These are phyloP conservation scores for Syzygium grande DNA, from an alignment of 345 rosid species.

Conservation along the genomic window DNA sequence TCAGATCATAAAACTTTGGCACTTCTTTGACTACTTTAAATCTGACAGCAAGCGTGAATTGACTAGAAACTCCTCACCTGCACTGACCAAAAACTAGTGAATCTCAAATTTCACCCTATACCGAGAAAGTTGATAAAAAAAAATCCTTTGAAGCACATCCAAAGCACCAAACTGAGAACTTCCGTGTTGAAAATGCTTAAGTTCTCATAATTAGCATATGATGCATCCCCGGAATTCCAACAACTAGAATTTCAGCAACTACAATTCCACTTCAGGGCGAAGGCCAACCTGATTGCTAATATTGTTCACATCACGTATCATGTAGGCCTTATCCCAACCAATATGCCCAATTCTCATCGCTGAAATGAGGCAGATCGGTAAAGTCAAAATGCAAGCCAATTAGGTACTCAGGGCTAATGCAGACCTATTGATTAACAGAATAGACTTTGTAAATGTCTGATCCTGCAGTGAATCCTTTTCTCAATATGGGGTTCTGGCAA, in stretches of 20 bases:
- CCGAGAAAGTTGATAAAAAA: not conserved
- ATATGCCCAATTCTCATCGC: not conserved
- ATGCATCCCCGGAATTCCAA: not conserved
- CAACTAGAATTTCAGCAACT: not conserved
- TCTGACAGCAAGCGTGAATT: not conserved
- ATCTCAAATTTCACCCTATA: not conserved
- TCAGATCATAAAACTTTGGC: not conserved
- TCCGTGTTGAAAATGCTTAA: not conserved
- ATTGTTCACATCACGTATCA: not conserved
- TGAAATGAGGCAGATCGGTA: not conserved
- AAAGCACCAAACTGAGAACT: not conserved
- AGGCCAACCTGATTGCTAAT: not conserved
- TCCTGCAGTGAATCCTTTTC: not conserved
- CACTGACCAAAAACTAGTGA: not conserved
- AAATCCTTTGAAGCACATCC: not conserved
- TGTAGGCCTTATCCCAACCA: not conserved
- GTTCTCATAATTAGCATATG: not conserved
- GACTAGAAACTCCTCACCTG: not conserved
- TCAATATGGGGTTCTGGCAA: not conserved
- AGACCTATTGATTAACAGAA: not conserved
- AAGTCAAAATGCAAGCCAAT: not conserved
- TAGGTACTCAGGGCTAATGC: not conserved
- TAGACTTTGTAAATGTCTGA: not conserved
- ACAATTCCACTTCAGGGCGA: not conserved
- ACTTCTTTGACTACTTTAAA: not conserved